Conservation (phyloP, 352 stramenopile species). For the Pythium plurisporium region DNA sequence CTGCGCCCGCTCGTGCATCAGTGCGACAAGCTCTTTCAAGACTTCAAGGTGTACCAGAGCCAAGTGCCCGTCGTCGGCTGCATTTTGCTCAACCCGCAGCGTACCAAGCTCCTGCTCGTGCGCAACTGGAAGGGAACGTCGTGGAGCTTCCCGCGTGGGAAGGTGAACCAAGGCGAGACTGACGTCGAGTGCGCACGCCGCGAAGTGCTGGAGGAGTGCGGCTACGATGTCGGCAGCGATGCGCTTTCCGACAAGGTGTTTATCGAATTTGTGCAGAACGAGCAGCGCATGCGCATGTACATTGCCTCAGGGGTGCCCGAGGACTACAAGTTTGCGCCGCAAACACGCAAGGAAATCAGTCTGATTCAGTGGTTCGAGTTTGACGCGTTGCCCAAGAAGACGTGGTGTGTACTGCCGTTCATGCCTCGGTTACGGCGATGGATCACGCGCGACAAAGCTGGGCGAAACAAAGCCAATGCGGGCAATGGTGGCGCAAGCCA, state of each 20-base stretch:
- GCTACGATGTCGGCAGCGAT: constrained; percentile 77
- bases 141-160: constrained; percentile 91
- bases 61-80: constrained; percentile 93
- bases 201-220: constrained; percentile 92
- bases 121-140: constrained; percentile 90
- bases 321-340: constrained; percentile 90
- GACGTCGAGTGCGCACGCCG: constrained; percentile 85
- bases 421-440: constrained; percentile 87
- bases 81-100: constrained; percentile 87
- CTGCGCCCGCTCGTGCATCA: constrained; percentile 76
- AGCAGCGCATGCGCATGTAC: constrained; percentile 92
- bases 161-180: constrained; percentile 92
- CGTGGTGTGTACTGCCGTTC: constrained; percentile 93
- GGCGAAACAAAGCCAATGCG: constrained; percentile 18
- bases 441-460: constrained; percentile 75
- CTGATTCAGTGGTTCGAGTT: constrained; percentile 90
- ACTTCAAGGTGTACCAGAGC: constrained; percentile 94
- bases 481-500: constrained; percentile 1
- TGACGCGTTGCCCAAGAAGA: constrained; percentile 89
- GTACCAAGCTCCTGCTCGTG: constrained; percentile 89
- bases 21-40: constrained; percentile 91
- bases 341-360: constrained; percentile 94
- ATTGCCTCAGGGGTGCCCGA: constrained; percentile 88
- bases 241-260: constrained; percentile 76
- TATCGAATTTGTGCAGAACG: constrained; percentile 81